Evolutionary conservation across 257 asterid genomes (phyloP).

Genomic region (Jacaranda mimosifolia): DNA sequence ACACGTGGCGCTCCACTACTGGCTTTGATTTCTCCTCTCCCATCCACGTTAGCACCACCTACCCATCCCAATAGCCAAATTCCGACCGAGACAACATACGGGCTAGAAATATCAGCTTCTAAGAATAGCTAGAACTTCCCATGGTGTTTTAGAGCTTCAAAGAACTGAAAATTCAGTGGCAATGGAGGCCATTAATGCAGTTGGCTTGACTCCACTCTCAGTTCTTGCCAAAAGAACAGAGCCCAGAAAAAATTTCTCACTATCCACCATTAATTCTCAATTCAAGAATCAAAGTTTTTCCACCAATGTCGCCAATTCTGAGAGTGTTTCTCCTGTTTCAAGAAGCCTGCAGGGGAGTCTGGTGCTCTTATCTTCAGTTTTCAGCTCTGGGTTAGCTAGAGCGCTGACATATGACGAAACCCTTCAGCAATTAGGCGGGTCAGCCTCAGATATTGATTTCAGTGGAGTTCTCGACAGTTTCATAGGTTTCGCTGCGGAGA

Average conservation of each 20-base stretch:
- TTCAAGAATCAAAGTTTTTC: conserved; percentile 50
- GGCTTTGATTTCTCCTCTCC: conserved; percentile 42
- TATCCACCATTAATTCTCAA: conserved; percentile 39
- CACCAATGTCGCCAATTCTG: not conserved
- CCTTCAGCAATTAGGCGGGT: conserved; percentile 65
- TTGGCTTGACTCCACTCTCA: conserved; percentile 71
- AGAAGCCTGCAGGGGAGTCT: conserved; percentile 62
- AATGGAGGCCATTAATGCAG: conserved; percentile 92
- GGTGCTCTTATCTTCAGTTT: conserved; percentile 62
- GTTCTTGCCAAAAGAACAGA: conserved; percentile 73
- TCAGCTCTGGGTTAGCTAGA: conserved; percentile 61
- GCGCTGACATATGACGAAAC: conserved; percentile 90
- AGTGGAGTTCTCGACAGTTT: conserved; percentile 58
- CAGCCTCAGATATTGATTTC: conserved; percentile 57
- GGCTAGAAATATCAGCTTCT: conserved; percentile 35
- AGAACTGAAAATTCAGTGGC: conserved; percentile 31
- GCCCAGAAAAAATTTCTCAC: conserved; percentile 54
- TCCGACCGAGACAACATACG: conserved; percentile 21
- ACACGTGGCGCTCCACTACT: conserved; percentile 53
- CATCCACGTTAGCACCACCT: conserved; percentile 43
- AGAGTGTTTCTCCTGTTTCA: conserved; percentile 32
- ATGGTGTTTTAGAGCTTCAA: conserved; percentile 35
- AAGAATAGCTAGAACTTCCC: conserved; percentile 20
- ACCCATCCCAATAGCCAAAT: conserved; percentile 22
- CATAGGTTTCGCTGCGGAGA: conserved; percentile 64